Evolutionary conservation across 352 stramenopile species (phyloP), one percentile per base, ranked within the genome.

Genomic region (Globisporangium viniferum): DNA sequence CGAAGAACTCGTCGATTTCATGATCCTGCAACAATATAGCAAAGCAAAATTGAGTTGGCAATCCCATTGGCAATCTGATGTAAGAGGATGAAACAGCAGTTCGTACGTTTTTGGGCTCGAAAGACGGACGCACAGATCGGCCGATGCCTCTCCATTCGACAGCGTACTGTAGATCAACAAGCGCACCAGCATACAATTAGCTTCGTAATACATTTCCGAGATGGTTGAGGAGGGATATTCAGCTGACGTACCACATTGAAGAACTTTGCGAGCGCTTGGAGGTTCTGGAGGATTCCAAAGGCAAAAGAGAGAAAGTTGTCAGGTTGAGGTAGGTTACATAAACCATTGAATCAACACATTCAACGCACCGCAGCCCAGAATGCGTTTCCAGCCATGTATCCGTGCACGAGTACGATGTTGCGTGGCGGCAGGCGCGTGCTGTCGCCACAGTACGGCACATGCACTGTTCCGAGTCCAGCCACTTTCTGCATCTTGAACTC

Each of bases 61-160:
- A n/a, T n/a, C n/a, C n/a, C n/a, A n/a, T n/a, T n/a, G n/a, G n/a
- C n/a, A n/a, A n/a, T n/a, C n/a, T 57, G 24, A 5, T 35, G 12
- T 20, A 5, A 20, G 22, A n/a, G 20, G 10, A 18, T 8, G 10
- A n/a, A 35, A 5, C 2, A 29, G 4, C 5, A 33, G 5, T 57
- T 8, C 68, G 29, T 72, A 88, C 81, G 10, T 70, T 84, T 64
- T 89, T 90, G 1, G 83, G 82, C 22, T 70, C 64, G 70, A 87
- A 91, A 39, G 69, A 71, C 8, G 86, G 84, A 1, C 86, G 86
- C 51, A 89, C 79, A 0, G 84, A 93, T 20, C 86, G 84, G 36
- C 86, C 86, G 39, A 92, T 90, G 27, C 86, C 86, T 63, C 87
- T 90, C 86, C 86, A 94, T 35, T 94, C 86, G 31, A 94, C 86